Conservation (phyloP, 345 rosid genomes). For the Citrus glauca region DNA sequence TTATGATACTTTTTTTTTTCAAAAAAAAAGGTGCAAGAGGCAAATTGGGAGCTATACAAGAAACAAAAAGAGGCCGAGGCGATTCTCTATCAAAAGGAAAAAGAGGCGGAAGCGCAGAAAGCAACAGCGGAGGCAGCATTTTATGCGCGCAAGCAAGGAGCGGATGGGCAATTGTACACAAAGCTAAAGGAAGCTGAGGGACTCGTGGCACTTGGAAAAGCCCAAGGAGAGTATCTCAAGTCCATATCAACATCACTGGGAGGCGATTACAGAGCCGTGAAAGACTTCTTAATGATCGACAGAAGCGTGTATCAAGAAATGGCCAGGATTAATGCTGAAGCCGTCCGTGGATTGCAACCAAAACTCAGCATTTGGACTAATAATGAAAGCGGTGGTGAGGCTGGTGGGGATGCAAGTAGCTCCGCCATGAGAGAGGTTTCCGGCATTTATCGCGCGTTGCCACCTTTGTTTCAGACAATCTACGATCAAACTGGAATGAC, state of each 20-base stretch:
- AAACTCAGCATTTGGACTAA: slow-evolving; percentile 73
- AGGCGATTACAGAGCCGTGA: slow-evolving; percentile 46
- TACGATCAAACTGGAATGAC: slow-evolving; percentile 78
- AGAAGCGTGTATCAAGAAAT: slow-evolving; percentile 47
- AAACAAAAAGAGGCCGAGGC: slow-evolving; percentile 75
- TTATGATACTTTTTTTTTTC: no score
- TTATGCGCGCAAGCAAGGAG: slow-evolving; percentile 37
- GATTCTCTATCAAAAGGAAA: slow-evolving; percentile 42
- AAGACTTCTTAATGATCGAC: slow-evolving; percentile 65
- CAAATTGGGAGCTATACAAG: slow-evolving; percentile 62
- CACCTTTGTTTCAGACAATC: slow-evolving; percentile 70
- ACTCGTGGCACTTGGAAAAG: slow-evolving; percentile 46
- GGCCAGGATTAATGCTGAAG: slow-evolving; percentile 57
- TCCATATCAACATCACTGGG: slow-evolving; percentile 54
- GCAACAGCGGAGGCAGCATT: slow-evolving; percentile 58
- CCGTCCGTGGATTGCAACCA: slow-evolving; percentile 55
- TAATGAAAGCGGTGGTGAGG: slow-evolving; percentile 20
- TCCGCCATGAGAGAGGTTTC: slow-evolving; percentile 62
- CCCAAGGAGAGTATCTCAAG: slow-evolving; percentile 54
- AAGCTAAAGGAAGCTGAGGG: slow-evolving; percentile 75
- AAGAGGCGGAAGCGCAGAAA: slow-evolving; percentile 60
- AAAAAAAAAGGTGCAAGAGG: slow-evolving; percentile 52
- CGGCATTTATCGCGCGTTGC: slow-evolving; percentile 64
- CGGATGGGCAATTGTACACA: slow-evolving; percentile 36
- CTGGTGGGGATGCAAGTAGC: slow-evolving; percentile 1